Evolutionary conservation across 768 basidiomycete genomes (phyloP), one percentile per base, ranked within the genome.

Genomic region (Gautieria morchelliformis): DNA sequence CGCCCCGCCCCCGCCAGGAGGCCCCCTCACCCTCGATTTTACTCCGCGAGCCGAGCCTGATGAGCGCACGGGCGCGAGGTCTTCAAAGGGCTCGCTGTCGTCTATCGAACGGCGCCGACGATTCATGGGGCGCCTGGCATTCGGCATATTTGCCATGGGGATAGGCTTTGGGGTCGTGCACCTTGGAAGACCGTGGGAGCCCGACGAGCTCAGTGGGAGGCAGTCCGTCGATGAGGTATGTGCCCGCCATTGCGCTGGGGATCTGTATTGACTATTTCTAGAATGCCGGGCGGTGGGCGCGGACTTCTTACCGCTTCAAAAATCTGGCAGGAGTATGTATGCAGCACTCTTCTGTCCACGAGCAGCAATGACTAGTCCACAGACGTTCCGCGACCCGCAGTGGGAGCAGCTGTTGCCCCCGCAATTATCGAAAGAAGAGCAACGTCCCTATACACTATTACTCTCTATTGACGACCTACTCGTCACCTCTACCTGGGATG

Each of bases 401-500:
- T 96, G 92, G 89, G 77, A 86, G 30, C 92, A 94, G 67, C 80
- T 99, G 1, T 80, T 99, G 1, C 96, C 95, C 0, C 85, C 90
- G 44, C 87, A 89, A 11, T 76, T 87, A 44, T 89, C 92, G 3
- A 73, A 84, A 27, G 87, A 87, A 3, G 84, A 91, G 58, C 84
- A 87, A 69, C 87, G 93, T 57, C 93, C 92, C 0, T 96, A 92
- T 72, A 98, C 95, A 1, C 80, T 98, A 19, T 75, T 97, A 9
- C 71, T 99, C 52, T 93, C 92, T 33, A 72, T 99, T 24, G 95
- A 99, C 60, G 94, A 95, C 65, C 78, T 99, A 24, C 78, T 98
- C 37, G 80, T 97, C 19, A 86, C 87, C 11, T 93, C 91, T 11
- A 87, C 85, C 4, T 99, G 96, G 96, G 93, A 96, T 78, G 94